phyloP scores from a whole-genome alignment of 441 rosid genomes.

The Populus hybrid region DNA sequence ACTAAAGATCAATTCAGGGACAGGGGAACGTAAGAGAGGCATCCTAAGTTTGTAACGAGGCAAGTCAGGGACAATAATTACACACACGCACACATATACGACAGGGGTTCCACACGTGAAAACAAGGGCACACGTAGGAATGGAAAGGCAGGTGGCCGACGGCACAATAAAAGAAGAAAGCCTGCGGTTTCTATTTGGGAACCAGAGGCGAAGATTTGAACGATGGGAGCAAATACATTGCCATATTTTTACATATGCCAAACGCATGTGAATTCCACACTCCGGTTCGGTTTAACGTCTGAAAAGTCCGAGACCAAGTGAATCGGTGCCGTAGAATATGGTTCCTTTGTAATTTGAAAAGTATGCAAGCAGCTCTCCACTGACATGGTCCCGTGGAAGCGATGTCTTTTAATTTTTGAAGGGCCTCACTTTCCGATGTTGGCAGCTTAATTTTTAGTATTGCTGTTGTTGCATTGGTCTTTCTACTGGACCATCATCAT shows the following conservation, averaged over 20 bases:
- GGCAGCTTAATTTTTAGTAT: no score
- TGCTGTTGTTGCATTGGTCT: no score
- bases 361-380: neutral
- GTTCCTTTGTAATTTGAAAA: slow-evolving; percentile 10
- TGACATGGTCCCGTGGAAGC: neutral
- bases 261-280: slow-evolving; percentile 10
- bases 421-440: neutral
- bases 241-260: neutral
- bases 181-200: neutral
- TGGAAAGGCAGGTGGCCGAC: neutral
- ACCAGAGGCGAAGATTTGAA: neutral
- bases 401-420: neutral
- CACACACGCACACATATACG: neutral
- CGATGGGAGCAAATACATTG: slow-evolving; percentile 9
- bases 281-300: slow-evolving; percentile 25
- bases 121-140: slow-evolving; percentile 28
- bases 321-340: neutral
- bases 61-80: slow-evolving; percentile 26
- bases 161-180: neutral
- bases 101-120: slow-evolving; percentile 31
- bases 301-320: slow-evolving; percentile 40
- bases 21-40: slow-evolving; percentile 9
- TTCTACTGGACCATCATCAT: no score
- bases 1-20: neutral
- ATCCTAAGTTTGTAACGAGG: slow-evolving; percentile 25